These are phyloP conservation scores for Klebsormidium nitens DNA, from an alignment of 139 green algal species.

Conservation along the genomic window DNA sequence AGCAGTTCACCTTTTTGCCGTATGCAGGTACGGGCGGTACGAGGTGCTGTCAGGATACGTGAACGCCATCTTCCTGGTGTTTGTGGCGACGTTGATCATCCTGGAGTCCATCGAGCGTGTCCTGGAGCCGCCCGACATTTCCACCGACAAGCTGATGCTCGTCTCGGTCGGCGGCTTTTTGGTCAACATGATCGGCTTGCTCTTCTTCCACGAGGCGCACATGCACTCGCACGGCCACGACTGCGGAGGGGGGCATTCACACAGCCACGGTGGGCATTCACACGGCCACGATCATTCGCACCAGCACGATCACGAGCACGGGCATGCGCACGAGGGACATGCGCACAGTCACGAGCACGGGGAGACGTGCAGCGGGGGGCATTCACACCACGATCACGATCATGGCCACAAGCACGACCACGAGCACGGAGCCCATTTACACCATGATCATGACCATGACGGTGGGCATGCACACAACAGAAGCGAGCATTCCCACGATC, in stretches of 20 bases:
- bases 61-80: slow-evolving; percentile 43
- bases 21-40: slow-evolving; percentile 30
- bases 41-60: slow-evolving; percentile 40
- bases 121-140: slow-evolving; percentile 38
- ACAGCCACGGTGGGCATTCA: neutral
- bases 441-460: slow-evolving; percentile 27
- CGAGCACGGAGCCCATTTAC: slow-evolving; percentile 12
- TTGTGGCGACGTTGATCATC: slow-evolving; percentile 43
- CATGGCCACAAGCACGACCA: slow-evolving; percentile 4
- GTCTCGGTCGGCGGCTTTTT: slow-evolving; percentile 39
- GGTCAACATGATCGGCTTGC: slow-evolving; percentile 43
- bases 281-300: slow-evolving; percentile 15
- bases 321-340: neutral
- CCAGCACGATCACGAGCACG: slow-evolving; percentile 14
- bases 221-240: slow-evolving; percentile 18
- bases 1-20: too few relatives aligned
- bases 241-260: slow-evolving; percentile 4
- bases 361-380: neutral
- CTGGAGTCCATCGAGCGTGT: slow-evolving; percentile 44
- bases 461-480: slow-evolving; percentile 17
- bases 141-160: slow-evolving; percentile 38
- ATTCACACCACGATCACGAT: neutral
- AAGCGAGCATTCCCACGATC: neutral
- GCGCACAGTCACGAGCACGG: neutral
- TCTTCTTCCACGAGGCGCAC: slow-evolving; percentile 48